Base-by-base conservation (phyloP, 129 eudicot species). In the Flaveria trinervia region DNA sequence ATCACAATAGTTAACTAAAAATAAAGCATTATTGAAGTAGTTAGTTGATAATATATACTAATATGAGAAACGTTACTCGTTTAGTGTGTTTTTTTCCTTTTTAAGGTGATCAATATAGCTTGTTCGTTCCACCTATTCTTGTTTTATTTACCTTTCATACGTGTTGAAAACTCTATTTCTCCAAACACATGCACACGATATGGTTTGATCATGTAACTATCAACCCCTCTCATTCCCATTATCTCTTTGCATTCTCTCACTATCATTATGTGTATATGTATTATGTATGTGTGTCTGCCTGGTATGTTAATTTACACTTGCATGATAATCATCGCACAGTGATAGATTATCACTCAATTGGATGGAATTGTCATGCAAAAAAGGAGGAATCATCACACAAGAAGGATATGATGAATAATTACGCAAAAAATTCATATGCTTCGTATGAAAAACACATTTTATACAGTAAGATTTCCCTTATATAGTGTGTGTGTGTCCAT, bases 121-220 rank as follows among this genome's bases (percentile, higher is more conserved):
- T 36, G 41, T 7, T 76, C 43, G 54, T 69, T 67, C 57, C 67
- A 9, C 17, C 15, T 76, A 65, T 3, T 50, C 65, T 1, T 66
- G 60, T 33, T 67, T 77, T 68, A 4, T 56, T 41, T 33, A 68
- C n/a, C 15, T 5, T 39, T 68, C 14, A 5, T 23, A 9, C 11
- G 4, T 18, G 17, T 30, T 44, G 76, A 69, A 68, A 78, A 70
- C 81, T 26, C 39, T 44, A 56, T 78, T 69, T 56, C 76, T 69
- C 70, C 81, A 78, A 77, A 78, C 76, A 57, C 76, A 70, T 69
- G 81, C 41, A 36, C 41, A 1, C 41, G 5, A 36, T 36, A 5
- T 54, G 44, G 28, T 76, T 75, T 30, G 2, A 23, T 66, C 45
- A 18, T 39, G 45, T 54, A 33, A 52, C 54, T 66, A 67, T 67